Evolutionary conservation across 2,329 filamentous ascomycete species (phyloP).

Genomic region (Penicillium sp.): DNA sequence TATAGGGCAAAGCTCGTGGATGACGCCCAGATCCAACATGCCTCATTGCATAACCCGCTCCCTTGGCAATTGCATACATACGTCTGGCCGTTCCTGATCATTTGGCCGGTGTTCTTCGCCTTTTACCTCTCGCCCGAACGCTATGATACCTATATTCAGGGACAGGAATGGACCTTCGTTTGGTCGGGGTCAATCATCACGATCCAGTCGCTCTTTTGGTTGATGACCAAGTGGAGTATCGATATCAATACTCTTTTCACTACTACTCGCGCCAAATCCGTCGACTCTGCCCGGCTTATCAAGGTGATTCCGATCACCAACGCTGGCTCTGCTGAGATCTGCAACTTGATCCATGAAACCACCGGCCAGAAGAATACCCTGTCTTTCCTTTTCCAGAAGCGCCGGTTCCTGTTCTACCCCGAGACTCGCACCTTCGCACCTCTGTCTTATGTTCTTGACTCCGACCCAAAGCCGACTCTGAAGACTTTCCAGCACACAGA

Average conservation of each 20-base stretch:
- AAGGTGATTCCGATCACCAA: conserved; percentile 90
- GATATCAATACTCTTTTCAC: conserved; percentile 79
- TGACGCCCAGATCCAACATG: conserved; percentile 81
- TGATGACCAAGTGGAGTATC: conserved; percentile 97
- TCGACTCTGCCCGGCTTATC: conserved; percentile 77
- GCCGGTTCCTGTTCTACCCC: conserved; percentile 81
- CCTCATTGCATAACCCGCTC: conserved; percentile 83
- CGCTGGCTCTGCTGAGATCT: conserved; percentile 85
- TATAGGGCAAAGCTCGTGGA: conserved; percentile 78
- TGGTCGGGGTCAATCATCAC: conserved; percentile 87
- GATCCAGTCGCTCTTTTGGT: conserved; percentile 81
- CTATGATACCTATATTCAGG: conserved; percentile 87
- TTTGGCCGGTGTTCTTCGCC: conserved; percentile 88
- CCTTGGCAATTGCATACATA: conserved; percentile 79
- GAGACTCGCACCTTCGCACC: conserved; percentile 73
- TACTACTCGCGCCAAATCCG: conserved; percentile 62
- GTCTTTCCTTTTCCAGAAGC: conserved; percentile 97
- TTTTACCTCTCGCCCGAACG: conserved; percentile 78
- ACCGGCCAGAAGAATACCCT: conserved; percentile 68
- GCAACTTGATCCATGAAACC: conserved; percentile 71
- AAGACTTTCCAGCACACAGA: conserved; percentile 73
- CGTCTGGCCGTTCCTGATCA: conserved; percentile 84
- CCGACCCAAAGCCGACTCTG: conserved; percentile 75
- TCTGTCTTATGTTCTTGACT: conserved; percentile 77
- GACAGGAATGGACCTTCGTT: conserved; percentile 97